Percentiles rank a stretch among this genome's conserved stretches.
Evolutionary conservation across 140 eudicot genomes (phyloP).

Genomic region (Ambrosia hybrid): DNA sequence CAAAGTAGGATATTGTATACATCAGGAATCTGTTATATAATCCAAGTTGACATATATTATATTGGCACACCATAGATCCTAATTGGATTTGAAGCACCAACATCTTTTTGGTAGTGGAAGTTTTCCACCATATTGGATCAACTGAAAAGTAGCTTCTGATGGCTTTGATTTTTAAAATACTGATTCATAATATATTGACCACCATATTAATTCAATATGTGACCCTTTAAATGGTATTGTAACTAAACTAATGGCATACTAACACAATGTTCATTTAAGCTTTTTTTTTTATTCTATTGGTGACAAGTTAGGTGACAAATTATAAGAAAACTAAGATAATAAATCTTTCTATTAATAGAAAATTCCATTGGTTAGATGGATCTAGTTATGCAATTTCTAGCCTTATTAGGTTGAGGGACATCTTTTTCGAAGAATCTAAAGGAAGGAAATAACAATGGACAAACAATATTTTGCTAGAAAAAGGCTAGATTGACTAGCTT

Average conservation of each 20-base stretch:
- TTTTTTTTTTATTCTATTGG: background rate
- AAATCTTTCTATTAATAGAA: background rate
- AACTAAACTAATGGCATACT: background rate
- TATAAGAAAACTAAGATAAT: background rate
- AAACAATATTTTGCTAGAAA: slow-evolving; percentile 10
- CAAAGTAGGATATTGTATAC: slow-evolving; percentile 28
- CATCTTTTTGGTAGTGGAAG: slow-evolving; percentile 39
- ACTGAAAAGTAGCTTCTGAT: slow-evolving; percentile 19
- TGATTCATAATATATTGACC: background rate
- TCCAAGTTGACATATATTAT: slow-evolving; percentile 36
- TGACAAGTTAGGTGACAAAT: background rate
- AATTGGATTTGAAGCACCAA: slow-evolving; percentile 33
- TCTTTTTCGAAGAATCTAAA: slow-evolving; percentile 27
- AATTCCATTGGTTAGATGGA: slow-evolving; percentile 7
- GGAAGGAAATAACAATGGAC: slow-evolving; percentile 25
- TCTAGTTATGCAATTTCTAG: background rate
- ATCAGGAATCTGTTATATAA: slow-evolving; percentile 40
- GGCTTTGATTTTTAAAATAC: background rate
- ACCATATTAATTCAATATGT: background rate
- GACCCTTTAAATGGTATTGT: background rate
- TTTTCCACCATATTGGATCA: slow-evolving; percentile 15
- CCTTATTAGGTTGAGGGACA: slow-evolving; percentile 12
- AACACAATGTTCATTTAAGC: background rate
- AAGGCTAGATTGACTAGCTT: slow-evolving; percentile 20
- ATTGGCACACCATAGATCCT: slow-evolving; percentile 32